Percentiles rank a stretch among this genome's conserved stretches.
Conservation (phyloP, 1,139 yeast genomes). For the Nakaseomyces bracarensis region DNA sequence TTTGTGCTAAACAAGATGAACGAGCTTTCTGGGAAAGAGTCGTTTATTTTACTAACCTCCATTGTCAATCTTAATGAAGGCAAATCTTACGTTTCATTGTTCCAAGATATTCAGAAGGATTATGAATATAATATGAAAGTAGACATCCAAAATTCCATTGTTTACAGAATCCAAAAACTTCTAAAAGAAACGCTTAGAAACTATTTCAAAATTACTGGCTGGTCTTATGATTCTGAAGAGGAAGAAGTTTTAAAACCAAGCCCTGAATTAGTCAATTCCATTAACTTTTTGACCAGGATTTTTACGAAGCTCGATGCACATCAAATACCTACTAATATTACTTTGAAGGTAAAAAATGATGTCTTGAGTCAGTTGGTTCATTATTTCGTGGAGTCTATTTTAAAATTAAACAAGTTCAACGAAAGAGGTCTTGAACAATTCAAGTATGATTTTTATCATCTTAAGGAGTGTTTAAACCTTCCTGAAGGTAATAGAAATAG, state of each 20-base stretch:
- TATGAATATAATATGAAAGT: conserved; percentile 20
- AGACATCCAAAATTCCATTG: conserved; percentile 23
- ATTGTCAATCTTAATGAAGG: conserved; percentile 33
- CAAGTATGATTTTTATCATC: conserved; percentile 41
- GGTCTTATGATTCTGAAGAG: conserved; percentile 16
- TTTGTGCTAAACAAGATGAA: conserved; percentile 48
- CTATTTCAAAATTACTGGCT: conserved; percentile 26
- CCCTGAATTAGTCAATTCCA: conserved; percentile 25
- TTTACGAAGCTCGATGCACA: conserved; percentile 32
- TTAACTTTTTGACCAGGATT: conserved; percentile 19
- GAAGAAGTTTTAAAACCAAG: conserved; percentile 13
- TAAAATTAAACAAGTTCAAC: conserved; percentile 54
- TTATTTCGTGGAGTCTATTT: conserved; percentile 48
- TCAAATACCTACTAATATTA: conserved; percentile 22
- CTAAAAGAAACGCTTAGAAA: conserved; percentile 25
- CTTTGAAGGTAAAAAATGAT: conserved; percentile 31
- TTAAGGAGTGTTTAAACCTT: conserved; percentile 37
- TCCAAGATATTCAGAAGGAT: conserved; percentile 20
- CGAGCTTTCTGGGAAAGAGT: conserved; percentile 50
- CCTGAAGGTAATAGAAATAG: conserved; percentile 31
- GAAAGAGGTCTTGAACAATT: conserved; percentile 50
- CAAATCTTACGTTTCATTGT: conserved; percentile 22
- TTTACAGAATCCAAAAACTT: conserved; percentile 26
- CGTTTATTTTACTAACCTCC: conserved; percentile 43
- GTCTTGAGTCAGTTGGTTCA: conserved; percentile 43